Evolutionary conservation across 2,329 filamentous ascomycete genomes (phyloP), one percentile per base, ranked within the genome.

Genomic region (Penicillium sp.): DNA sequence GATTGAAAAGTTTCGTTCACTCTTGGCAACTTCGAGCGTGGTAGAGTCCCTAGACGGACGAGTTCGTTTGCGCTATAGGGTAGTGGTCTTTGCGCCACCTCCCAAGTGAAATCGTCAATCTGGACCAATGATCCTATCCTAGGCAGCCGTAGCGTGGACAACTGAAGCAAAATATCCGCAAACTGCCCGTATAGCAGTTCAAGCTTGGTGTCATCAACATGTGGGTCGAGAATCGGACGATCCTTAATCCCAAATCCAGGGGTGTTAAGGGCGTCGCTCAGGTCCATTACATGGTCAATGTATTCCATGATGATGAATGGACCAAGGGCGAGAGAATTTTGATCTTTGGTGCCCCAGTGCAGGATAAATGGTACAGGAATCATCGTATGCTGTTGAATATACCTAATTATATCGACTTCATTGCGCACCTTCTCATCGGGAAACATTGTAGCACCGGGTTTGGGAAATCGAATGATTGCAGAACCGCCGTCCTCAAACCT

Each of bases 11-110:
- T n/a, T n/a, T n/a, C n/a, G n/a, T n/a, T n/a, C n/a, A 12, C 9
- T 27, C 40, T 46, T 5, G 57, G 56, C 6, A 54, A 46, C 39
- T 53, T 29, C 4, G 48, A 55, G 25, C 46, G 56, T 7, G 60
- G 58, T n/a, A 61, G 38, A n/a, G 50, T 54, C 4, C 62, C 65
- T 4, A 61, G 34, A 26, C 54, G 54, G 25, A 65, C 58, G 24
- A 65, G 57, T 53, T 72, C 65, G 42, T 65, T 74, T 69, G 76
- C 73, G 47, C 72, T 72, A 13, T 44, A 43, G 5, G 48, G 39
- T 32, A 51, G 33, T 25, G 38, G 49, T 29, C 45, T 38, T 38
- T 39, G 3, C 3, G 13, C 34, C 13, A 45, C 49, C 28, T 45
- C 37, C 45, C 34, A 48, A 1, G 33, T 37, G 12, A 34, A 42